These are phyloP conservation scores for Tylopilus sp. DNA, from an alignment of 768 basidiomycete genomes.

Conservation along the genomic window DNA sequence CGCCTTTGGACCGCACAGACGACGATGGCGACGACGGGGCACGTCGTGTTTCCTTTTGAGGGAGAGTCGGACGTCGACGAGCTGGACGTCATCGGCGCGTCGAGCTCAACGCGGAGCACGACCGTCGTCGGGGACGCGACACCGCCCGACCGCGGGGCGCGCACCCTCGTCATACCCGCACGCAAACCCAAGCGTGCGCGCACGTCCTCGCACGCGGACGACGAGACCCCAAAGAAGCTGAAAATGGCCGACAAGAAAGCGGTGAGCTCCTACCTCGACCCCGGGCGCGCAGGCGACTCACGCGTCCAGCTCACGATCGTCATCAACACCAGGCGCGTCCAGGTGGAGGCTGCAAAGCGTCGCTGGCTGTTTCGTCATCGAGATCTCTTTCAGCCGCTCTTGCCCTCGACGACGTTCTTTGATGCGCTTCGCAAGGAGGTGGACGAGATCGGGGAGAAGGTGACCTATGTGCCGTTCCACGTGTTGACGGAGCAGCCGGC, in stretches of 20 bases:
- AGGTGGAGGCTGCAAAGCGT: slow-evolving; percentile 40
- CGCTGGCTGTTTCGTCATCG: slow-evolving; percentile 46
- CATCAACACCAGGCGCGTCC: slow-evolving; percentile 35
- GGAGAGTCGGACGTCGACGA: slow-evolving; percentile 24
- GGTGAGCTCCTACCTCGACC: slow-evolving; percentile 24
- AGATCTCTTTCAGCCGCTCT: slow-evolving; percentile 44
- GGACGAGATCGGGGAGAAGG: slow-evolving; percentile 26
- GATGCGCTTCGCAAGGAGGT: slow-evolving; percentile 32
- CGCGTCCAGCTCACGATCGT: slow-evolving; percentile 40
- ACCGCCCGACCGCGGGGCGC: slow-evolving; percentile 10
- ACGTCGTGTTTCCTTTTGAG: slow-evolving; percentile 10
- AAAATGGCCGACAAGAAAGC: slow-evolving; percentile 40
- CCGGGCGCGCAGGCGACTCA: neutral
- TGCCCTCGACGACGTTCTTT: slow-evolving; percentile 42
- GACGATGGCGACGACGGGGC: slow-evolving; percentile 4
- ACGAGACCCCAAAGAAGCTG: slow-evolving; percentile 24
- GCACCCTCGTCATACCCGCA: slow-evolving; percentile 12
- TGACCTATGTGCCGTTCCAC: slow-evolving; percentile 35
- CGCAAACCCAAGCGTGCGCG: slow-evolving; percentile 19
- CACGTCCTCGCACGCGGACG: slow-evolving; percentile 4
- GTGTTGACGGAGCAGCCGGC: slow-evolving; percentile 45
- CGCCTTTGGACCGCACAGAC: neutral
- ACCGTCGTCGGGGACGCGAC: slow-evolving; percentile 29
- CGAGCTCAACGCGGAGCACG: slow-evolving; percentile 25
- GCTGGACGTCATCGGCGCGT: slow-evolving; percentile 27